phyloP scores from a whole-genome alignment of 768 basidiomycete species.

The Mycena latifolia region DNA sequence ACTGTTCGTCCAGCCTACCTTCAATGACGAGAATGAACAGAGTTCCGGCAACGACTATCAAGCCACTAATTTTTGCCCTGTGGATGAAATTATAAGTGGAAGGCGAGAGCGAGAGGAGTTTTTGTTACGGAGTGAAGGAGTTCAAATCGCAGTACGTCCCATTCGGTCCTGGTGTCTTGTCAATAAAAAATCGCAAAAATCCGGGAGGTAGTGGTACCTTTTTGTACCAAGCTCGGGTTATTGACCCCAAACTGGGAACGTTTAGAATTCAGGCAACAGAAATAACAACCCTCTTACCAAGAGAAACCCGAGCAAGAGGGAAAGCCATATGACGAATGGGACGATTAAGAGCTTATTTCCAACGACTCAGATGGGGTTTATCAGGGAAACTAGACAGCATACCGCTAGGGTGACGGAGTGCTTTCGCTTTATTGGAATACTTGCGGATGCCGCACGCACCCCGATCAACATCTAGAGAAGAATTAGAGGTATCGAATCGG shows the following conservation, averaged over 20 bases:
- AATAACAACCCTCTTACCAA: conserved; percentile 31
- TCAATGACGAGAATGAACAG: conserved; percentile 40
- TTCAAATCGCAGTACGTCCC: conserved; percentile 47
- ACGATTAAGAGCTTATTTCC: conserved; percentile 39
- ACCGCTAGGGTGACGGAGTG: conserved; percentile 38
- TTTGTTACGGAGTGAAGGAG: conserved; percentile 37
- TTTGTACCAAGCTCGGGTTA: conserved; percentile 39
- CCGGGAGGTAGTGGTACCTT: conserved; percentile 26
- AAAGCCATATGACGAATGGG: conserved; percentile 45
- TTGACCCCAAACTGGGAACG: conserved; percentile 39
- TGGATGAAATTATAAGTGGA: background rate
- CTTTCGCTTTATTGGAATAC: conserved; percentile 34
- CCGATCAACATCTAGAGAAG: conserved; percentile 42
- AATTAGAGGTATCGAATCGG: background rate
- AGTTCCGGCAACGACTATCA: conserved; percentile 38
- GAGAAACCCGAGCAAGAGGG: conserved; percentile 40
- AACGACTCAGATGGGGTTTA: background rate
- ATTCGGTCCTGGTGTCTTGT: conserved; percentile 33
- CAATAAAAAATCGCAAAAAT: background rate
- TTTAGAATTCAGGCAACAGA: background rate
- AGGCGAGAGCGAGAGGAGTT: background rate
- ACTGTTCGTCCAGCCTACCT: conserved; percentile 23
- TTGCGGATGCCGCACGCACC: conserved; percentile 38
- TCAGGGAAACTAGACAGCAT: conserved; percentile 10
- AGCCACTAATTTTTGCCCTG: conserved; percentile 45